Percentiles rank a stretch among this genome's conserved stretches.
These are phyloP conservation scores for Urtica urens DNA, from an alignment of 306 rosid species.

Conservation along the genomic window DNA sequence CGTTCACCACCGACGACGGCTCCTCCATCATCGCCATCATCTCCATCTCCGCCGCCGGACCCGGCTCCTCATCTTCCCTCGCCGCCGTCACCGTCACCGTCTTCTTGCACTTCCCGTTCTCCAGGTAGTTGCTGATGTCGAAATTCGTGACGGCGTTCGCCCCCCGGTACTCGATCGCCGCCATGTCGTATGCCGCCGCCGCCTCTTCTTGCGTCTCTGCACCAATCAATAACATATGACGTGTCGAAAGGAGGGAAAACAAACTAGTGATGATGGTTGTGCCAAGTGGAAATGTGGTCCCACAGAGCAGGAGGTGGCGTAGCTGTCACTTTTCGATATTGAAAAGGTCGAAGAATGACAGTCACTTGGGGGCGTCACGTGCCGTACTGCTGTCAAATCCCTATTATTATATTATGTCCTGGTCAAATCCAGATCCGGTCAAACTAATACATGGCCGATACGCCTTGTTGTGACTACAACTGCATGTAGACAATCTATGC, in stretches of 20 bases:
- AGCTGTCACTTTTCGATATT: conserved; percentile 20
- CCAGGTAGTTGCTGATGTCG: conserved; percentile 56
- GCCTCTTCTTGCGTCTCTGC: conserved; percentile 94
- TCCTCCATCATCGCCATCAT: conserved; percentile 27
- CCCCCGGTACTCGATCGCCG: conserved; percentile 86
- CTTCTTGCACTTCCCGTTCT: conserved; percentile 18
- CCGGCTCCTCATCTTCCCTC: background rate
- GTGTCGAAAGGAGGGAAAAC: background rate
- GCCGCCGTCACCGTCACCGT: background rate
- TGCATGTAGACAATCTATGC: conserved; percentile 1
- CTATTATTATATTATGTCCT: background rate
- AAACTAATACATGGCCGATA: conserved; percentile 24
- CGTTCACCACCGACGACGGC: conserved; percentile 15
- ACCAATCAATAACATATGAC: conserved; percentile 4
- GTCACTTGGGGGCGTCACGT: conserved; percentile 25
- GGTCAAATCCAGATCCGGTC: conserved; percentile 16
- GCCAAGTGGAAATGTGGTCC: background rate
- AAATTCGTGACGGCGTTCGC: conserved; percentile 83
- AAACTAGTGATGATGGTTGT: background rate
- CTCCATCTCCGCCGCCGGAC: conserved; percentile 22
- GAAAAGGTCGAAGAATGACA: conserved; percentile 4
- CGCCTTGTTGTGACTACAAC: background rate
- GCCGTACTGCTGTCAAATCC: conserved; percentile 15
- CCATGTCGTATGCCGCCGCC: conserved; percentile 81
- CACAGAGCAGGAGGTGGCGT: conserved; percentile 19